A percentile compares a stretch with the other conserved stretches of the same genome.
phyloP scores from a whole-genome alignment of 371 early-diverging fungal species.

The Syncephalastrum racemosum region DNA sequence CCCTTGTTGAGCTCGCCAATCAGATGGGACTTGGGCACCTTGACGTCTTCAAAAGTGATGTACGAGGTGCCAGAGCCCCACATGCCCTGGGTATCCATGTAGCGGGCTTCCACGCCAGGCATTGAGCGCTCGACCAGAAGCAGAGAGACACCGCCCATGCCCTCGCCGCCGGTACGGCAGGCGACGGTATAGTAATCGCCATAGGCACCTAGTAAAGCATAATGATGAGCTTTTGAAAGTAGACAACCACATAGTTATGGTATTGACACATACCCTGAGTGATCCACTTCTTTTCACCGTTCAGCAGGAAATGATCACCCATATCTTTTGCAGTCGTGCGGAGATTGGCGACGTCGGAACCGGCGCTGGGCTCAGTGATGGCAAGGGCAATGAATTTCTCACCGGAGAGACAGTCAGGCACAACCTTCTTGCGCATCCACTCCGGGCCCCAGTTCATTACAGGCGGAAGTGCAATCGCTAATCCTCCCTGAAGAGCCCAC shows the following conservation, averaged over 20 bases:
- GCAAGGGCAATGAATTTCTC: conserved; percentile 79
- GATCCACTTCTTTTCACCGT: conserved; percentile 89
- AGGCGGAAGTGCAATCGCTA: conserved; percentile 72
- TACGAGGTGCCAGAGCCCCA: conserved; percentile 83
- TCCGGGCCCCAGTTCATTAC: conserved; percentile 73
- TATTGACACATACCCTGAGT: conserved; percentile 67
- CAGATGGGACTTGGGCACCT: conserved; percentile 80
- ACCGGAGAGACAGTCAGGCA: conserved; percentile 70
- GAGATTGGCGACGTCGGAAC: conserved; percentile 83
- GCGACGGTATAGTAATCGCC: conserved; percentile 73
- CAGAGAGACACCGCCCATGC: conserved; percentile 84
- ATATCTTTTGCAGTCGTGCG: conserved; percentile 70
- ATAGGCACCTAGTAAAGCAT: conserved; percentile 57
- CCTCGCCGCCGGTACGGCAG: conserved; percentile 76
- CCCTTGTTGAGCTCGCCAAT: conserved; percentile 88
- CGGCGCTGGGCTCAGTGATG: conserved; percentile 71
- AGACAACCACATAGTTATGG: no score
- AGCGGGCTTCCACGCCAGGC: conserved; percentile 80
- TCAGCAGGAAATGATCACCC: conserved; percentile 74
- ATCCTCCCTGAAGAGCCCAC: conserved; percentile 81
- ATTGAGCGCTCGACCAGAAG: conserved; percentile 74
- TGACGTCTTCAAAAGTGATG: conserved; percentile 83
- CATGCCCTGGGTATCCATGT: conserved; percentile 73
- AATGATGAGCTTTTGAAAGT: conserved; percentile 61
- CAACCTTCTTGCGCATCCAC: conserved; percentile 68